Evolutionary conservation across 768 basidiomycete species (phyloP), one percentile per base, ranked within the genome.

Genomic region (Dentipellis fragilis): DNA sequence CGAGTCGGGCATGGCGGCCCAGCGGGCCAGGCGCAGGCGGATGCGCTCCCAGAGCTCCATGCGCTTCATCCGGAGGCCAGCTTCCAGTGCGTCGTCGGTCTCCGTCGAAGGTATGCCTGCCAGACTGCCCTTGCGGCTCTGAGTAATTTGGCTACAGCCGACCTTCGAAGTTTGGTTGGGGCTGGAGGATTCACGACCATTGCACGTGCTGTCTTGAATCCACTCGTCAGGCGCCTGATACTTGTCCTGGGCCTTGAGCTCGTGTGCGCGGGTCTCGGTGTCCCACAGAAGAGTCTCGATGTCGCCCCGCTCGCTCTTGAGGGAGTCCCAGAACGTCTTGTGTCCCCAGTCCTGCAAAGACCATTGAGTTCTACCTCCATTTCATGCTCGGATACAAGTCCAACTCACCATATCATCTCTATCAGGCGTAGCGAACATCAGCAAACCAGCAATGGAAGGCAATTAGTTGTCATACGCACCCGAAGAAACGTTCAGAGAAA

Each of bases 401-500:
- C 17, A 49, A 19, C 51, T 10, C n/a, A 51, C 51, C 51, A 51
- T 51, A 19, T 51, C 51, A 17, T 38, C 37, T 35, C 51, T 34
- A 23, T 49, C 14, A 49, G 17, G 11, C 10, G 14, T n/a, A 19
- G 4, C 2, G 17, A 49, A 49, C 23, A 14, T 34, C 34, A 16
- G 34, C 23, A 4, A 49, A 45, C 5, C 16, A 11, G 11, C 23
- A 12, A 35, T 17, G 12, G 12, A 45, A 45, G 7, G 11, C 46
- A 45, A 3, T 21, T 40, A 22, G 1, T 22, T 29, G 29, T 29
- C 19, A 23, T 11, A 64, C 70, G 38, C 56, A 74, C 73, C 71
- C 72, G 42, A 73, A 74, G 58, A 74, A 74, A 9, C 69, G 67
- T 56, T 71, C 69, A 4, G 71, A 68, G 55, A 74, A 73, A 59